Percentiles rank a stretch among this genome's conserved stretches.
Evolutionary conservation across 78 protist genomes (phyloP).

Genomic region (Emiliania huxleyi): DNA sequence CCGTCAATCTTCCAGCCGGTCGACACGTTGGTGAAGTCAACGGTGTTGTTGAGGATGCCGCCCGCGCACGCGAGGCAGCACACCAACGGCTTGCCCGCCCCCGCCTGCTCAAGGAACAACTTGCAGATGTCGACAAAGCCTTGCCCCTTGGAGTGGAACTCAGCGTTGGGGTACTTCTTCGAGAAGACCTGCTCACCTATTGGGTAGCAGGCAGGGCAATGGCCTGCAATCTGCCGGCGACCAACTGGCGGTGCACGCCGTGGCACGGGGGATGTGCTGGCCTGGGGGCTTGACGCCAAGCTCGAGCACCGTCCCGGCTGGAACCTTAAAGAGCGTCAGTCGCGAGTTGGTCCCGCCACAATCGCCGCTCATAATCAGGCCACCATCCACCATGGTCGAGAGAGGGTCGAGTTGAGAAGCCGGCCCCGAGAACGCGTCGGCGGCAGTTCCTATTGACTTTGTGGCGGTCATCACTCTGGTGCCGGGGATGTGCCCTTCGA

Average conservation of each 20-base stretch:
- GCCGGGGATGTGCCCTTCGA: no score
- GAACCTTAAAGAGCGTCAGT: not conserved
- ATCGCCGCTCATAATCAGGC: not conserved
- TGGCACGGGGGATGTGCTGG: no score
- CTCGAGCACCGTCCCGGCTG: no score
- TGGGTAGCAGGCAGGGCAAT: no score
- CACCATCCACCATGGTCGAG: no score
- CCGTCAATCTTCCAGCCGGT: not conserved
- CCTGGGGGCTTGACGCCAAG: not conserved
- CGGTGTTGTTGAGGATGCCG: not conserved
- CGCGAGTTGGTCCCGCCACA: conserved; percentile 33
- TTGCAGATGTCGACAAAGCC: not conserved
- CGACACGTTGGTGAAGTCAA: not conserved
- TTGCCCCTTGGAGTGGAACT: not conserved
- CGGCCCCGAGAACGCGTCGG: no score
- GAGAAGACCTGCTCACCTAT: not conserved
- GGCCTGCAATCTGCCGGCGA: no score
- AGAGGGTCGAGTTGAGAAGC: no score
- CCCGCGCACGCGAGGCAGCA: conserved; percentile 35
- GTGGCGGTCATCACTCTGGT: no score
- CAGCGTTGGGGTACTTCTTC: not conserved
- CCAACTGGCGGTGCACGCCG: no score
- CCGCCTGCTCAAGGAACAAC: not conserved
- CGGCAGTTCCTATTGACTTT: no score
- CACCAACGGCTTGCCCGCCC: not conserved